A percentile compares a stretch with the other conserved stretches of the same genome.
Evolutionary conservation across 108 stramenopile genomes (phyloP).

Genomic region (Fistulifera pelliculosa): DNA sequence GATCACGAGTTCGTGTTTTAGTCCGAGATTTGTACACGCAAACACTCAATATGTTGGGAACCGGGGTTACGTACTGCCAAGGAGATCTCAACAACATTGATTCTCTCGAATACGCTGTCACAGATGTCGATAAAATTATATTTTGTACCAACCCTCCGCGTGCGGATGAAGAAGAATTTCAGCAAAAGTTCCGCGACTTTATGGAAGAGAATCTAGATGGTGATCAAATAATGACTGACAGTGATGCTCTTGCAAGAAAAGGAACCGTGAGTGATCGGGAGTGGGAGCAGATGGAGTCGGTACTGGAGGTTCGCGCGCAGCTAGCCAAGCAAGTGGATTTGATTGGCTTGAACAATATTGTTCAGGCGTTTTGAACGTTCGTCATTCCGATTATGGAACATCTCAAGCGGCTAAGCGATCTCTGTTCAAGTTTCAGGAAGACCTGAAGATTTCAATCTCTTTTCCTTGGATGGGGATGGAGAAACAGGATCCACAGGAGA

Average conservation of each 20-base stretch:
- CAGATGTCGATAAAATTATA: conserved; percentile 87
- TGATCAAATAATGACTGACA: conserved; percentile 5
- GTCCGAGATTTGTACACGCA: conserved; percentile 85
- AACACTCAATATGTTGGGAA: conserved; percentile 79
- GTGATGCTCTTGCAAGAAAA: neutral
- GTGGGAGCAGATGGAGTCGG: conserved; percentile 36
- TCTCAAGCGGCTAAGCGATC: conserved; percentile 82
- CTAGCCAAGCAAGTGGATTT: conserved; percentile 63
- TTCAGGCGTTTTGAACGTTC: conserved; percentile 83
- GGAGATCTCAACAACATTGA: conserved; percentile 79
- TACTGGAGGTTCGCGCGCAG: conserved; percentile 31
- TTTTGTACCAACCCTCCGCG: conserved; percentile 64
- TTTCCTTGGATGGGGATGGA: conserved; percentile 45
- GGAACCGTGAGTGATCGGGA: conserved; percentile 13
- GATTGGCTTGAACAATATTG: conserved; percentile 73
- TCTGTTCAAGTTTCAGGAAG: conserved; percentile 73
- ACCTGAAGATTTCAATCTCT: conserved; percentile 60
- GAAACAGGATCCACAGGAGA: conserved; percentile 11
- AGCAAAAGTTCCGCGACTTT: conserved; percentile 27
- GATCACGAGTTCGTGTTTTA: conserved; percentile 76
- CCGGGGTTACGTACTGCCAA: conserved; percentile 85
- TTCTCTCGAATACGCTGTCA: conserved; percentile 84
- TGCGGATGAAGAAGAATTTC: conserved; percentile 42
- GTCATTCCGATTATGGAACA: conserved; percentile 81
- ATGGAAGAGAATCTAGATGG: conserved; percentile 21